Conservation (phyloP, 1,139 yeast species). For the Sugiyamaella neomexicana region DNA sequence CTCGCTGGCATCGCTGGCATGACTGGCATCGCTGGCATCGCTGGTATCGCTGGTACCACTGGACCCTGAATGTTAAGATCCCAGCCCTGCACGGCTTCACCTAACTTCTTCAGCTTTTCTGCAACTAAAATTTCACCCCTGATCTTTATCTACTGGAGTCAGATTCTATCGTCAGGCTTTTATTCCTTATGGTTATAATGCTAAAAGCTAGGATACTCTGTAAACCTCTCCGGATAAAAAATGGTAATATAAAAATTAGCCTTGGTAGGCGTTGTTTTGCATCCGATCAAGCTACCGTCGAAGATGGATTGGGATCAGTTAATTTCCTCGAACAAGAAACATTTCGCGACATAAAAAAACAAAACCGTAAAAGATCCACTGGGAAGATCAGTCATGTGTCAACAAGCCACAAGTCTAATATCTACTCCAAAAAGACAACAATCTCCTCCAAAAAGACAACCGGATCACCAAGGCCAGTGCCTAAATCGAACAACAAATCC, state of each 20-base stretch:
- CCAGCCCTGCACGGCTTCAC: constrained; percentile 9
- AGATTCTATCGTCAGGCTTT: background rate
- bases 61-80: background rate
- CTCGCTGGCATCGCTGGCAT: no score
- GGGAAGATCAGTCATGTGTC: no score
- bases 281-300: background rate
- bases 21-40: no score
- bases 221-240: no score
- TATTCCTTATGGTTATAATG: background rate
- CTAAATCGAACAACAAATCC: no score
- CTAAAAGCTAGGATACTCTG: background rate
- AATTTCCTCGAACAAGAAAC: constrained; percentile 13
- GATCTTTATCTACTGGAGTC: background rate
- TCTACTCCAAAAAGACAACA: background rate
- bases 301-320: constrained; percentile 15
- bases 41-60: background rate
- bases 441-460: background rate
- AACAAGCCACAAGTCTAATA: background rate
- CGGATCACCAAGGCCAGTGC: background rate
- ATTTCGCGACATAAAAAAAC: constrained; percentile 5
- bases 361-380: background rate
- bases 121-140: constrained; percentile 6
- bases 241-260: no score
- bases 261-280: background rate
- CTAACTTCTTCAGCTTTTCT: background rate